phyloP scores from a whole-genome alignment of 306 rosid species.

The Cicer pinnatifidum region DNA sequence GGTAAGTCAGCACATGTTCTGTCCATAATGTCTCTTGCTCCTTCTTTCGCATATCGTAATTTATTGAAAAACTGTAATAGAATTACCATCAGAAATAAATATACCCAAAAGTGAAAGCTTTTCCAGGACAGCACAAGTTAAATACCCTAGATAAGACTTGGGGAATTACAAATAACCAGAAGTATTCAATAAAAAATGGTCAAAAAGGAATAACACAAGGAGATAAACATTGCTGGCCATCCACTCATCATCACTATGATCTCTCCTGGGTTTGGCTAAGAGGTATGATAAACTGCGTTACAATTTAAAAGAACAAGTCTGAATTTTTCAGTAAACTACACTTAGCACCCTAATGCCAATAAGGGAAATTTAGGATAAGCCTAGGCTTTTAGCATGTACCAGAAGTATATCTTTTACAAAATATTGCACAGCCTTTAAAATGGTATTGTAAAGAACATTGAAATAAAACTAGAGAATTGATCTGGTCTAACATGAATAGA shows the following conservation, averaged over 20 bases:
- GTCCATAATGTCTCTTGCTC: constrained; percentile 85
- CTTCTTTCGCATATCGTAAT: constrained; percentile 81
- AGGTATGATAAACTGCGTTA: constrained; percentile 9
- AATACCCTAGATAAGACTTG: constrained; percentile 20
- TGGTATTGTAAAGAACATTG: constrained; percentile 23
- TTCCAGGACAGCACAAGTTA: constrained; percentile 13
- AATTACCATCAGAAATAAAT: constrained; percentile 41
- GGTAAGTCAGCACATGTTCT: constrained; percentile 86
- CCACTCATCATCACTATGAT: constrained; percentile 32
- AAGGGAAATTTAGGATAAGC: constrained; percentile 30
- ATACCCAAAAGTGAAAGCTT: constrained; percentile 33
- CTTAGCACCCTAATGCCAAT: constrained; percentile 25
- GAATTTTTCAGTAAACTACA: constrained; percentile 37
- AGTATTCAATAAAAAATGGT: constrained; percentile 24
- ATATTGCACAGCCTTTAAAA: constrained; percentile 16
- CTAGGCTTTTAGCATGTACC: constrained; percentile 33
- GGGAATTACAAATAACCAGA: constrained; percentile 20
- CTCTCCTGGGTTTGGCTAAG: constrained; percentile 30
- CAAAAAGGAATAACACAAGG: background rate
- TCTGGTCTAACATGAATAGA: constrained; percentile 28
- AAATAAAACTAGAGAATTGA: constrained; percentile 40
- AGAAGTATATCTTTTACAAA: constrained; percentile 1
- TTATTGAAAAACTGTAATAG: constrained; percentile 65
- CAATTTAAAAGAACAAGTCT: background rate
- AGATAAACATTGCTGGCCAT: constrained; percentile 28